These are phyloP conservation scores for Babesia ovis DNA, from an alignment of 169 alveolate species.

Conservation along the genomic window DNA sequence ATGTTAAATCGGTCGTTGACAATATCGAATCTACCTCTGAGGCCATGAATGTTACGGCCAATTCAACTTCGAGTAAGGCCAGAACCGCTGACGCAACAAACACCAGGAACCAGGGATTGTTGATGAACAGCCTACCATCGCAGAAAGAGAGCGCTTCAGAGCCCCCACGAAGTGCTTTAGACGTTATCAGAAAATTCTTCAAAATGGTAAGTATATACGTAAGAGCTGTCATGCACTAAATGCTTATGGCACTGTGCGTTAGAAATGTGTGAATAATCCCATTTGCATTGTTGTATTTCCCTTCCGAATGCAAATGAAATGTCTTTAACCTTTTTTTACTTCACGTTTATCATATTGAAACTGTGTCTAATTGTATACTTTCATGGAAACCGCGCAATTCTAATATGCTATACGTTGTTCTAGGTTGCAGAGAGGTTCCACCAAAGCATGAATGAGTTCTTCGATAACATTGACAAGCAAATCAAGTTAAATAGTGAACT, in stretches of 20 bases:
- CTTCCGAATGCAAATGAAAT: too few species aligned
- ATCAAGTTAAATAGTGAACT: slow-evolving; percentile 23
- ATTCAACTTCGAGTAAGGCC: neutral
- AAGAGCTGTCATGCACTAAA: too few species aligned
- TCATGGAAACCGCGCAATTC: too few species aligned
- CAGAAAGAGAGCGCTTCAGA: neutral
- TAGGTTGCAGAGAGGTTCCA: slow-evolving; percentile 18
- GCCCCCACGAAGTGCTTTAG: slow-evolving; percentile 10
- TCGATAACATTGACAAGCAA: slow-evolving; percentile 56
- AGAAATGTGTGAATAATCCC: too few species aligned
- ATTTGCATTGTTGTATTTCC: too few species aligned
- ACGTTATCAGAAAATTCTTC: slow-evolving; percentile 8
- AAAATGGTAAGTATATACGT: slow-evolving; percentile 1
- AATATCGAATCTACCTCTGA: neutral
- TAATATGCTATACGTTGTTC: too few species aligned
- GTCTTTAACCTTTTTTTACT: too few species aligned
- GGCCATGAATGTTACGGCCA: neutral
- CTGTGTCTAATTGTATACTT: too few species aligned
- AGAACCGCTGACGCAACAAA: neutral
- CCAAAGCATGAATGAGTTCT: slow-evolving; percentile 35
- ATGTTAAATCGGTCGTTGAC: neutral
- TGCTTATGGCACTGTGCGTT: too few species aligned
- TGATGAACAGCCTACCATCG: slow-evolving; percentile 31
- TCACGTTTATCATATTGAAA: too few species aligned
- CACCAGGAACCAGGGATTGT: neutral